phyloP scores from a whole-genome alignment of 768 basidiomycete species.

The Plicaturopsis crispa region DNA sequence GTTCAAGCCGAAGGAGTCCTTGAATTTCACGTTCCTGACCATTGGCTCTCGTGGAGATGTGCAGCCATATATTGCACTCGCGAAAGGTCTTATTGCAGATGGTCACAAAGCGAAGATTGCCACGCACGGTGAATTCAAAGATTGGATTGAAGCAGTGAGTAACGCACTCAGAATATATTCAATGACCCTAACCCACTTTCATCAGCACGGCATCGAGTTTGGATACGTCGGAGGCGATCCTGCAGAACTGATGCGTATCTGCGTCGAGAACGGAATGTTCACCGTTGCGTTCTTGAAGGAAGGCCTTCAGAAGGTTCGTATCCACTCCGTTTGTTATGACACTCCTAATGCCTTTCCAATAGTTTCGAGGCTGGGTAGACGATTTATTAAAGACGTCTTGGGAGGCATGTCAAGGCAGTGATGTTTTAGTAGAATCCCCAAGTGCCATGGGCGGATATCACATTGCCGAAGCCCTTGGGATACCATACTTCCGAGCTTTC shows the following conservation, averaged over 20 bases:
- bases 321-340: slow-evolving; percentile 2
- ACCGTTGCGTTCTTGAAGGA: slow-evolving; percentile 94
- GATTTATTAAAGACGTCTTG: slow-evolving; percentile 92
- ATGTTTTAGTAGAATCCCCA: slow-evolving; percentile 90
- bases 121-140: slow-evolving; percentile 90
- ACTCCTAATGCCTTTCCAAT: slow-evolving; percentile 7
- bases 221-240: slow-evolving; percentile 94
- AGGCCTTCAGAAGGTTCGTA: slow-evolving; percentile 70
- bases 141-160: slow-evolving; percentile 92
- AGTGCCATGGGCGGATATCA: slow-evolving; percentile 97
- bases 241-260: slow-evolving; percentile 95
- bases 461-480: slow-evolving; percentile 88
- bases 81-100: slow-evolving; percentile 84
- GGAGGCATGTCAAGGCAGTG: slow-evolving; percentile 93
- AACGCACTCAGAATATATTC: neutral
- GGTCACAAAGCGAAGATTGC: slow-evolving; percentile 89
- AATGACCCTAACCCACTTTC: slow-evolving; percentile 2
- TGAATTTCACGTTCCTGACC: slow-evolving; percentile 91
- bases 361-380: slow-evolving; percentile 98
- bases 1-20: slow-evolving; percentile 81
- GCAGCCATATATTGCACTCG: slow-evolving; percentile 94
- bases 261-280: slow-evolving; percentile 97
- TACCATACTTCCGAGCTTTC: slow-evolving; percentile 94
- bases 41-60: slow-evolving; percentile 97
- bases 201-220: slow-evolving; percentile 91